Base-by-base conservation (phyloP, 1,284 basidiomycete genomes). In the Austropuccinia psidii region DNA sequence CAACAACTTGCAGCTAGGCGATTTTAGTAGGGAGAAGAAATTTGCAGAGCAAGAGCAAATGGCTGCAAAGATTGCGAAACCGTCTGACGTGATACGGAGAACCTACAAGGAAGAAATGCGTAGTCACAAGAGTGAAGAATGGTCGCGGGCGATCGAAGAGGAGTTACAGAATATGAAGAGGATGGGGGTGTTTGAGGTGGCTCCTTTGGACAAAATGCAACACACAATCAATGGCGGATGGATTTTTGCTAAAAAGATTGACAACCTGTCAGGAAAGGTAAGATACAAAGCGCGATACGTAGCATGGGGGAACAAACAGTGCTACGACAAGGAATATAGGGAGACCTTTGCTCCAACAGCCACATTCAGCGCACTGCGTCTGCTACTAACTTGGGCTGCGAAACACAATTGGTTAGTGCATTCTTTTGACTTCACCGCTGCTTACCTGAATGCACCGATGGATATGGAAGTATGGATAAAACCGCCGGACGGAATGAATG, bases 371-470 rank as follows among this genome's bases (percentile, higher is more conserved):
- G 41, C 60, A 0, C 35, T 64, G 13, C 35, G n/a, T 0, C 52
- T 73, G 45, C 21, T 64, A 13, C 27, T 73, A 15, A 19, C 50
- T 0, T 4, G 62, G 5, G 45, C 58, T 31, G 50, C 58, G 31
- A 3, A 6, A 27, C 52, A 54, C 19, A 17, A 27, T 2, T 73
- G 70, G 70, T 1, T 15, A 29, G 1, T 73, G 7, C 5, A 39
- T 5, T 21, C 33, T 31, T 73, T 73, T 45, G 70, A 73, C 19
- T 21, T 73, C 0, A 62, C 58, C 1, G 58, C 47, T 27, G 70
- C 70, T 7, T 73, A 73, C 29, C 50, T 64, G 0, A 47, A 73
- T 57, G 58, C 60, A 4, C 58, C 27, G 33, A 62, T 73, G 21
- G n/a, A 35, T 2, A 35, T 35, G 33, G 57, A 60, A 21, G 31